A percentile compares a stretch with the other conserved stretches of the same genome.
Evolutionary conservation across 768 basidiomycete genomes (phyloP).

Genomic region (Naematelia encephala): DNA sequence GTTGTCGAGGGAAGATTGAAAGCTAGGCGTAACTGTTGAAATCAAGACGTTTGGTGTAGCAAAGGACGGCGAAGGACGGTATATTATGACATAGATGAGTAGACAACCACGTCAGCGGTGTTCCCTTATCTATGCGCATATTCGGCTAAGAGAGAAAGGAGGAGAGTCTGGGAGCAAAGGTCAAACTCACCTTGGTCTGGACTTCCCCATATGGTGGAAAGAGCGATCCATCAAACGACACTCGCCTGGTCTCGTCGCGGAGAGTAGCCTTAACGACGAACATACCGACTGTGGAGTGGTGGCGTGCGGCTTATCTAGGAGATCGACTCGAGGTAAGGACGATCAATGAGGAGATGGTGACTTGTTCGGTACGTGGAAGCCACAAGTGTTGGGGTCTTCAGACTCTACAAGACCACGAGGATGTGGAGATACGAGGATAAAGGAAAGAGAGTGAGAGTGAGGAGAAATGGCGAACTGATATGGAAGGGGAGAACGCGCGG

Average conservation of each 20-base stretch:
- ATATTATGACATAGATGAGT: not conserved
- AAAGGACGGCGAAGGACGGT: not conserved
- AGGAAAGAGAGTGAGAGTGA: not conserved
- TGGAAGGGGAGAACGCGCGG: not conserved
- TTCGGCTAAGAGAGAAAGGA: not conserved
- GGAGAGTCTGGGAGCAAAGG: not conserved
- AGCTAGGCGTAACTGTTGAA: slow-evolving; percentile 33
- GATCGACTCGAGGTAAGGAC: not conserved
- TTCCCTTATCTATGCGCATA: not conserved
- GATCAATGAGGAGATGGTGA: too few relatives aligned
- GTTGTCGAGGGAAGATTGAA: slow-evolving; percentile 46
- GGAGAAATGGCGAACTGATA: not conserved
- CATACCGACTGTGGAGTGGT: slow-evolving; percentile 4
- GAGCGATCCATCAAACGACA: slow-evolving; percentile 31
- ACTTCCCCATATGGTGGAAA: slow-evolving; percentile 43
- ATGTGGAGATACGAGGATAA: not conserved
- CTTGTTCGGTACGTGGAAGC: too few relatives aligned
- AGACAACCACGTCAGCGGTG: not conserved
- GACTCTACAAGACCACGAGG: not conserved
- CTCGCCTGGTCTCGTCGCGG: slow-evolving; percentile 44
- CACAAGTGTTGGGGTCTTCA: too few relatives aligned
- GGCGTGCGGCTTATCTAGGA: not conserved
- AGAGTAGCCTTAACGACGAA: slow-evolving; percentile 49
- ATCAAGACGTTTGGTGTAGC: too few relatives aligned
- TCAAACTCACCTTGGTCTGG: slow-evolving; percentile 42